Evolutionary conservation across 2,329 filamentous ascomycete species (phyloP).

Genomic region (Aspergillus oerlinghausenensis): DNA sequence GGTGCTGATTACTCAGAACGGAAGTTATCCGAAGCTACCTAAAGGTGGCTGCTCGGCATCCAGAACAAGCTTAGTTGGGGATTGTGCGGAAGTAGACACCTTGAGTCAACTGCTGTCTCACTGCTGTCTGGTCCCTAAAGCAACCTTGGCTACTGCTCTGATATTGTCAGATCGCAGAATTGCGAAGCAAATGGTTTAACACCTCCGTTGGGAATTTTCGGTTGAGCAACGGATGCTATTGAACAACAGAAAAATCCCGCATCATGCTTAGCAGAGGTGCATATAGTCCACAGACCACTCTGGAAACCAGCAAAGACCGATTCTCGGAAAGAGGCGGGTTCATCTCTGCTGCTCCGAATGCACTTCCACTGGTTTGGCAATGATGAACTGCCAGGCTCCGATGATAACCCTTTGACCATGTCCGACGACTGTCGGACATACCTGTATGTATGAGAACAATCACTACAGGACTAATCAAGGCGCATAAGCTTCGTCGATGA

Average conservation of each 20-base stretch:
- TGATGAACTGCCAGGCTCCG: background rate
- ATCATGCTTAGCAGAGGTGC: background rate
- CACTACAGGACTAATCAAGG: background rate
- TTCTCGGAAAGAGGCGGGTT: background rate
- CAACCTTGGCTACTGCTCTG: background rate
- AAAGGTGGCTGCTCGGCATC: background rate
- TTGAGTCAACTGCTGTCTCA: background rate
- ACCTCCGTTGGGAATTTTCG: background rate
- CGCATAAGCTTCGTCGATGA: background rate
- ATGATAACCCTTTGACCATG: too few species aligned
- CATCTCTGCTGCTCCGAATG: background rate
- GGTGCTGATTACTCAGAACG: background rate
- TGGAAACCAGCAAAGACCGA: background rate
- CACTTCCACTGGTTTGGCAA: background rate
- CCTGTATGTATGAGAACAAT: background rate
- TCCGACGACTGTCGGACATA: background rate
- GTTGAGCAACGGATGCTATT: background rate
- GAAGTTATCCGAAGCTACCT: background rate
- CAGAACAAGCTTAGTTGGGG: background rate
- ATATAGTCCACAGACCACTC: background rate
- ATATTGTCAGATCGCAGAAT: background rate
- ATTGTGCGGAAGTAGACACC: background rate
- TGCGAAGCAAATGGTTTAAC: background rate
- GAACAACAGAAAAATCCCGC: background rate
- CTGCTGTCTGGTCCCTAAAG: too few species aligned